Conservation (phyloP, 2,329 filamentous ascomycete genomes). For the Balansia obtecta region DNA sequence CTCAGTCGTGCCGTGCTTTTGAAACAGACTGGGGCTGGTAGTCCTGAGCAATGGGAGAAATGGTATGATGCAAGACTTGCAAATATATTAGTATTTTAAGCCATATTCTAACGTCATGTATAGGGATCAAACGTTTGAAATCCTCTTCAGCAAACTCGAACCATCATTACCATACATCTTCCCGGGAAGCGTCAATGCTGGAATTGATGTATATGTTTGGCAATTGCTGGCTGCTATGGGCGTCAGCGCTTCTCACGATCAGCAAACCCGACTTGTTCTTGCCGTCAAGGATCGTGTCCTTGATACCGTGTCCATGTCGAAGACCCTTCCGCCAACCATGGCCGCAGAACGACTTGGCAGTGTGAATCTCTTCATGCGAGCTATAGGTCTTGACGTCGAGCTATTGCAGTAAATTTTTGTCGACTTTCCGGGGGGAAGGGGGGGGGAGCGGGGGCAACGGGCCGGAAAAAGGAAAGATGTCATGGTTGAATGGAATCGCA, state of each 20-base stretch:
- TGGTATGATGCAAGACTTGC: slow-evolving; percentile 42
- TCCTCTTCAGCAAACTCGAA: slow-evolving; percentile 78
- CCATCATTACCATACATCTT: slow-evolving; percentile 76
- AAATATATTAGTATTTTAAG: too few relatives aligned
- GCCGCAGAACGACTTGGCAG: slow-evolving; percentile 72
- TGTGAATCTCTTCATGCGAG: slow-evolving; percentile 97
- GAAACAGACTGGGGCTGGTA: slow-evolving; percentile 63
- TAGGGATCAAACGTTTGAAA: slow-evolving; percentile 68
- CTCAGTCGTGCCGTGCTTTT: slow-evolving; percentile 88
- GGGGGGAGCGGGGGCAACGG: too few relatives aligned
- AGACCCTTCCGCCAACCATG: slow-evolving; percentile 81
- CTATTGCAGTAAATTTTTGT: slow-evolving; percentile 30
- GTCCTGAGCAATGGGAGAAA: slow-evolving; percentile 63
- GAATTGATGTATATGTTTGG: slow-evolving; percentile 95
- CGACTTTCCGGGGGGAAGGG: neutral
- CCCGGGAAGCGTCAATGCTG: slow-evolving; percentile 78
- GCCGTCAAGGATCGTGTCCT: slow-evolving; percentile 97
- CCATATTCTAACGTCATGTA: slow-evolving; percentile 17
- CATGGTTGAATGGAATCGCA: slow-evolving; percentile 3
- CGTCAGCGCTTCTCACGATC: slow-evolving; percentile 82
- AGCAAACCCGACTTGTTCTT: slow-evolving; percentile 87
- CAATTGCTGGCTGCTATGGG: slow-evolving; percentile 93
- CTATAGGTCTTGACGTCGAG: slow-evolving; percentile 96
- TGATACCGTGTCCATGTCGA: slow-evolving; percentile 81
- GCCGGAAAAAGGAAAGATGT: neutral